phyloP scores from a whole-genome alignment of 2,329 filamentous ascomycete genomes.

The Arthrobotrys sinensis region DNA sequence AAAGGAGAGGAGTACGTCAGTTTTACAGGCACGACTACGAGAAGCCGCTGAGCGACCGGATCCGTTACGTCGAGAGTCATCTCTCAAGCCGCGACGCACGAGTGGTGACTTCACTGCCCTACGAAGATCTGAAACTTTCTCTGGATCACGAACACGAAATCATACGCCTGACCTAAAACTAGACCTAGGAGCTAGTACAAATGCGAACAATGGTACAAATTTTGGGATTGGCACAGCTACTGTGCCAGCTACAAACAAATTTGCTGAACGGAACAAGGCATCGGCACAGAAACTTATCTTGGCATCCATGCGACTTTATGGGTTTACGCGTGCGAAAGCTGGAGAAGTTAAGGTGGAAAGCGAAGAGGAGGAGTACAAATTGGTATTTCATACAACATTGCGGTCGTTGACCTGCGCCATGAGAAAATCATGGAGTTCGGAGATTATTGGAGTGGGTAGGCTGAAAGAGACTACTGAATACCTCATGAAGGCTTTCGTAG shows the following conservation, averaged over 20 bases:
- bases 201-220: neutral
- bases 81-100: slow-evolving; percentile 18
- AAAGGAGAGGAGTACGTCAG: slow-evolving; percentile 40
- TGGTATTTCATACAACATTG: slow-evolving; percentile 47
- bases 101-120: slow-evolving; percentile 28
- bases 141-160: slow-evolving; percentile 16
- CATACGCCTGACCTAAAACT: slow-evolving; percentile 38
- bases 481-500: slow-evolving; percentile 58
- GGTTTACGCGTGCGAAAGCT: slow-evolving; percentile 46
- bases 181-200: slow-evolving; percentile 7
- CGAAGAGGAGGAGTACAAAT: slow-evolving; percentile 54
- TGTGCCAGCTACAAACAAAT: slow-evolving; percentile 26
- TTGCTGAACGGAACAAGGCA: slow-evolving; percentile 47
- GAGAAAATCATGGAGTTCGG: slow-evolving; percentile 49
- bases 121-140: slow-evolving; percentile 45
- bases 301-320: slow-evolving; percentile 54
- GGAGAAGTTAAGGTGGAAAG: slow-evolving; percentile 41
- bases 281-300: slow-evolving; percentile 47
- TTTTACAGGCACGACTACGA: slow-evolving; percentile 35
- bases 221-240: neutral
- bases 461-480: slow-evolving; percentile 55
- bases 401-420: slow-evolving; percentile 33
- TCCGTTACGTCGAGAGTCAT: slow-evolving; percentile 35
- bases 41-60: slow-evolving; percentile 42
- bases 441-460: slow-evolving; percentile 34